Base-by-base conservation (phyloP, 2,329 filamentous ascomycete species). In the Beauveria sp. region DNA sequence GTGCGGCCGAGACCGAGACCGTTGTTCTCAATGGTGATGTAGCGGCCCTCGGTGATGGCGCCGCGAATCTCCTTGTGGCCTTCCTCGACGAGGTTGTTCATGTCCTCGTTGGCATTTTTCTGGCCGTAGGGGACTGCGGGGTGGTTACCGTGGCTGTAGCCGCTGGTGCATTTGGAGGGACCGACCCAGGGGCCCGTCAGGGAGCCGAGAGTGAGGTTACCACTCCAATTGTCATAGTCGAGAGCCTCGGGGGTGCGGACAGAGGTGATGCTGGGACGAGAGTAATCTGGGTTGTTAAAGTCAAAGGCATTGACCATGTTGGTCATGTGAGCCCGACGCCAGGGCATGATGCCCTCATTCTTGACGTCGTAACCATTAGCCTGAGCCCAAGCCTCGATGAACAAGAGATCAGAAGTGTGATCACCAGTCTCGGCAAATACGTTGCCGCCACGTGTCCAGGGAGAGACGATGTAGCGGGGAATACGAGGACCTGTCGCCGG, bases 391-490 rank as follows among this genome's bases (percentile, higher is more conserved):
- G 77, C 66, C 67, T 82, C 80, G 5, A 83, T 64, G 64, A 83
- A 82, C 62, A 80, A 69, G 37, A 82, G 80, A 60, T 82, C 80
- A 0, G 80, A 82, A 57, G 75, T 80, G 67, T 83, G 80, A 63
- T 83, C 80, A 6, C 76, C 75, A 28, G 77, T 76, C 68, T 83
- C 80, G 7, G 78, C 80, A 64, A 82, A 82, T 3, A 83, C 79
- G 28, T 80, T 73, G 16, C 76, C 77, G 28, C 80, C 80, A 8
- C 80, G 77, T 1, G 80, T 82, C 75, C 78, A 83, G 0, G 80
- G 80, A 1, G 80, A 82, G 56, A 83, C 72, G 66, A 83, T 80
- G 64, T 79, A 79, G 64, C 82, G 79, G 0, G 80, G 80, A 4
- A 80, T 70, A 16, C 80, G 78, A 66, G 79, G 76, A 22, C 70